Evolutionary conservation across 1,284 basidiomycete genomes (phyloP), one percentile per base, ranked within the genome.

Genomic region (Phenoliferia sp.): DNA sequence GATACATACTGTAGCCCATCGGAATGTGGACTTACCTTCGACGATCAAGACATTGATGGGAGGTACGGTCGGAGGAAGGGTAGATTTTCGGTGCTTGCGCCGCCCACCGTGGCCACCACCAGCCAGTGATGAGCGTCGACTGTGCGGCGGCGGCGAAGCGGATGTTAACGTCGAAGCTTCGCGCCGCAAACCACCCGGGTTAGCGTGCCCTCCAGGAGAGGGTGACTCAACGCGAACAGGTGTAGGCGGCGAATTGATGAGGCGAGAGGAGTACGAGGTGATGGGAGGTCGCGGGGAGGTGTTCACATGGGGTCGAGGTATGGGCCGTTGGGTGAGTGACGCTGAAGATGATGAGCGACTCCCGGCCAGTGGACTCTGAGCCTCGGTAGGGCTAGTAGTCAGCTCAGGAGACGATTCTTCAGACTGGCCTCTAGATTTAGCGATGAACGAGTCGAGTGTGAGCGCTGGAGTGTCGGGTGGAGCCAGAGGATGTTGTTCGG

Each of bases 21-120:
- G 29, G 5, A 81, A 17, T 22, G 31, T 16, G 6, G 16, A 3
- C 19, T 44, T 86, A 92, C 94, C 94, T 79, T 97, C 94, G 33
- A 97, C 94, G 70, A 97, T 94, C 73, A 97, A 84, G 0, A 97
- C 94, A 75, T 90, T 94, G 77, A 97, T 94, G 0, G 94, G 94
- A 5, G 94, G 94, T 2, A 94, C 88, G 48, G 95, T 68, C 2
- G 74, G 65, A 5, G 19, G 48, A 36, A 72, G 4, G 6, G 69
- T 65, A 5, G 50, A 50, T 52, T 59, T 63, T 44, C 71, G 50
- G 10, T 33, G 22, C 60, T 33, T 61, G 33, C 58, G 58, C 19
- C 48, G 48, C 48, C 7, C 5, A 26, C 48, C 48, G 22, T 44
- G 12, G 15, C 39, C 39, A 15, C 15, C 15, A 9, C 22, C 19